Conservation (phyloP, 1,284 basidiomycete genomes). For the Filobasidium uniguttulatum region DNA sequence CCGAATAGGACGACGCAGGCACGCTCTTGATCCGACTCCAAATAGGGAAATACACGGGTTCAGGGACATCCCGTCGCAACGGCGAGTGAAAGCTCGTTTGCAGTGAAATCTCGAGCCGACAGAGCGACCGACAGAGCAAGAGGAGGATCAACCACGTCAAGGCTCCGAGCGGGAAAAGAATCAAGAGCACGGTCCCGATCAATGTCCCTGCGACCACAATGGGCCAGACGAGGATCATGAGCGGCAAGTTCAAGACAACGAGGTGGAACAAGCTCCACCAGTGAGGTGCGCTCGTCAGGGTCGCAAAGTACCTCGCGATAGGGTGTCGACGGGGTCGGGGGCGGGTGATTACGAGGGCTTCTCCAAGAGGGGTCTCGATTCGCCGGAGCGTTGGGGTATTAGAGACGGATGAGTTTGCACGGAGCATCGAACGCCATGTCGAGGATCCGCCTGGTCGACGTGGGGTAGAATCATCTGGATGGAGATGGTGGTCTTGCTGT, state of each 20-base stretch:
- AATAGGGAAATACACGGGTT: conserved; percentile 27
- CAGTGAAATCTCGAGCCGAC: conserved; percentile 29
- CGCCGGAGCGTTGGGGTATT: conserved; percentile 18
- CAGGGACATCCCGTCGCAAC: conserved; percentile 15
- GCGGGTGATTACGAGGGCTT: conserved; percentile 13
- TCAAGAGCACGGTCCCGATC: conserved; percentile 32
- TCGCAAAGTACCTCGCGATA: conserved; percentile 22
- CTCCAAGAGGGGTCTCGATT: conserved; percentile 16
- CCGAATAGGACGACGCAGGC: no score
- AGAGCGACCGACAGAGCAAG: conserved; percentile 30
- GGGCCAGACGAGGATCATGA: conserved; percentile 33
- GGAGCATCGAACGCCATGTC: conserved; percentile 11
- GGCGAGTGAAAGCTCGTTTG: conserved; percentile 27
- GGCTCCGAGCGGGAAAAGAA: conserved; percentile 34
- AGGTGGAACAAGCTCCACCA: conserved; percentile 30
- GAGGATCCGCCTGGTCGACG: no score
- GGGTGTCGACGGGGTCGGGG: conserved; percentile 12
- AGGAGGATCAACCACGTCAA: conserved; percentile 35
- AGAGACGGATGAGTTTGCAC: conserved; percentile 6
- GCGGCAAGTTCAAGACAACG: conserved; percentile 31
- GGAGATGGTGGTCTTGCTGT: not conserved
- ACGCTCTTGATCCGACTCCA: conserved; percentile 24
- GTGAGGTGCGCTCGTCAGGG: conserved; percentile 20
- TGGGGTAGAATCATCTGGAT: not conserved
- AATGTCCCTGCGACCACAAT: conserved; percentile 31